A percentile compares a stretch with the other conserved stretches of the same genome.
phyloP scores from a whole-genome alignment of 2,329 filamentous ascomycete species.

The Myriosclerotinia duriaeana region DNA sequence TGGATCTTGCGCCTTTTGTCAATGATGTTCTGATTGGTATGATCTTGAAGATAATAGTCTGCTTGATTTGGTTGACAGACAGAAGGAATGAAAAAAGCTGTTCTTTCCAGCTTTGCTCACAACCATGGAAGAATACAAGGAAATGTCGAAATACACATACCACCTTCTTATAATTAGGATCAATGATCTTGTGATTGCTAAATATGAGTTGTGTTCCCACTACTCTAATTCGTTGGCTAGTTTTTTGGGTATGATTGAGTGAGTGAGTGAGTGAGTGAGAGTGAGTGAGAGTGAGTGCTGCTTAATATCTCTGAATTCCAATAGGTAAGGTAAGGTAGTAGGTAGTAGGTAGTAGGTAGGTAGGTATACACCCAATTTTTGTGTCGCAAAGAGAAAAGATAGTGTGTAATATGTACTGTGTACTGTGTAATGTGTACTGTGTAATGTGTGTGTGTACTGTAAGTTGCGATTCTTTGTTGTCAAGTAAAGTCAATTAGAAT shows the following conservation, averaged over 20 bases:
- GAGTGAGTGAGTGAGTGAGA: not conserved
- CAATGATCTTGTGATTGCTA: not conserved
- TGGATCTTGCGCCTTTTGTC: constrained; percentile 2
- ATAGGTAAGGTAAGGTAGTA: no score
- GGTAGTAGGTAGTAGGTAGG: no score
- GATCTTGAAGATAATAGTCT: not conserved
- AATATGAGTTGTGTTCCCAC: not conserved
- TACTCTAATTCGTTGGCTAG: constrained; percentile 1
- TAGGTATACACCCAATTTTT: no score
- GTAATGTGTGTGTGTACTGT: no score
- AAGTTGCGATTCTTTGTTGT: no score
- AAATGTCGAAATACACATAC: not conserved
- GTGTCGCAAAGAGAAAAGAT: no score
- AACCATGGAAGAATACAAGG: not conserved
- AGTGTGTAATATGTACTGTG: no score
- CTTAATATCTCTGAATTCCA: no score
- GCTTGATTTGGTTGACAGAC: not conserved
- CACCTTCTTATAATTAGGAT: not conserved
- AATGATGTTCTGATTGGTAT: not conserved
- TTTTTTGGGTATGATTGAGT: not conserved
- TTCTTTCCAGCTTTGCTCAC: not conserved
- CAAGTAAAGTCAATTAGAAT: no score
- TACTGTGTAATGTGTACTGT: no score
- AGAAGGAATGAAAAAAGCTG: not conserved
- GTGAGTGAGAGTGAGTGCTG: no score